These are phyloP conservation scores for Magnolia changhungtana DNA, from an alignment of 164 flowering plant species.

Conservation along the genomic window DNA sequence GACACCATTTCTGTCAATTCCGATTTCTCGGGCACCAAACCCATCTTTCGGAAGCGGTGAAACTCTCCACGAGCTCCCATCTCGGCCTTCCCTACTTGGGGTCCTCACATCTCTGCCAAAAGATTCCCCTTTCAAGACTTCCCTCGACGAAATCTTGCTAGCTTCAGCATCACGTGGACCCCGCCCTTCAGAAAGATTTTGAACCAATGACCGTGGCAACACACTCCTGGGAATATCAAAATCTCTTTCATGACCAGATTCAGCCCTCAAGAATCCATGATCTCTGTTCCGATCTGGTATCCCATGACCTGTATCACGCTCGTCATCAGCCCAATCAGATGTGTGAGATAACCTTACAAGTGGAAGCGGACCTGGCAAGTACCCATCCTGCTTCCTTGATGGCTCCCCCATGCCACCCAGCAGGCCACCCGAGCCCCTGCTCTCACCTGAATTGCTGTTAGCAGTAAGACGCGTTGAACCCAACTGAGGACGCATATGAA, in stretches of 20 bases:
- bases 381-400: constrained; percentile 44
- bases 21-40: constrained; percentile 26
- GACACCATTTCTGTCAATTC: constrained; percentile 32
- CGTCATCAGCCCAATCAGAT: constrained; percentile 99
- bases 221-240: constrained; percentile 62
- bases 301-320: constrained; percentile 78
- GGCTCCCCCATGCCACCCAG: constrained; percentile 3
- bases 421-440: constrained; percentile 14
- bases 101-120: constrained; percentile 21
- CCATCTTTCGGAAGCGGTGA: constrained; percentile 41
- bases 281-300: constrained; percentile 50
- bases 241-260: constrained; percentile 58
- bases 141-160: constrained; percentile 49
- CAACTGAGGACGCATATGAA: constrained; percentile 42
- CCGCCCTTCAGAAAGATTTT: constrained; percentile 35
- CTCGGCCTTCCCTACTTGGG: constrained; percentile 56
- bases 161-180: constrained; percentile 46
- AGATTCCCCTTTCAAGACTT: constrained; percentile 32
- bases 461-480: constrained; percentile 26
- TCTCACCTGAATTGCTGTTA: constrained; percentile 26
- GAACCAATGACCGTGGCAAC: constrained; percentile 43
- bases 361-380: constrained; percentile 66
- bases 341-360: constrained; percentile 65
- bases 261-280: constrained; percentile 45
- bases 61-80: constrained; percentile 60